These are phyloP conservation scores for Chlorella sp. DNA, from an alignment of 139 green algal species.

Conservation along the genomic window DNA sequence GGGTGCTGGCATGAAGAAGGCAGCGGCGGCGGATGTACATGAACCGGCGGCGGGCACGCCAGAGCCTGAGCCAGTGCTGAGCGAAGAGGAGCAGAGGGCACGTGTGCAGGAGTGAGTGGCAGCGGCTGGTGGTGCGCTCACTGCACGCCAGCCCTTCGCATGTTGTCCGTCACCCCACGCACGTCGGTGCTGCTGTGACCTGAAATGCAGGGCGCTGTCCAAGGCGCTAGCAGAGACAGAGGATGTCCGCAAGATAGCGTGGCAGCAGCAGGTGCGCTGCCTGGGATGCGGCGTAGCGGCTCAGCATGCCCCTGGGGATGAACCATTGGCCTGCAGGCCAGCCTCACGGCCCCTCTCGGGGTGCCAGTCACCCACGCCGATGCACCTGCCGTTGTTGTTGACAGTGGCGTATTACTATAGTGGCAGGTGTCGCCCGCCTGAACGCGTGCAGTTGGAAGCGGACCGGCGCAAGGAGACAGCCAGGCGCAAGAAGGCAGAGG, in stretches of 20 bases:
- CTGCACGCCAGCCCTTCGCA: too few species aligned
- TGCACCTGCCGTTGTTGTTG: too few species aligned
- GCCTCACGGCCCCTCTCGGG: too few species aligned
- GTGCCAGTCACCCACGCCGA: too few species aligned
- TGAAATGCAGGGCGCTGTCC: slow-evolving; percentile 1
- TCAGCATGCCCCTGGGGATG: neutral
- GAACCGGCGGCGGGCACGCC: too few species aligned
- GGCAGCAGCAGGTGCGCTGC: slow-evolving; percentile 18
- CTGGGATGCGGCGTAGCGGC: too few species aligned
- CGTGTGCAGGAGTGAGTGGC: neutral
- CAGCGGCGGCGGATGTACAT: too few species aligned
- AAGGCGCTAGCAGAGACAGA: slow-evolving; percentile 26
- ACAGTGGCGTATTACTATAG: neutral
- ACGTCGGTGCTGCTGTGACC: too few species aligned
- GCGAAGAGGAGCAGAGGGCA: neutral
- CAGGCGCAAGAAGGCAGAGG: slow-evolving; percentile 34
- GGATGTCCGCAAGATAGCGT: slow-evolving; percentile 23
- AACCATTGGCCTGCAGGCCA: too few species aligned
- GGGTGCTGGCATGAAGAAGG: too few species aligned
- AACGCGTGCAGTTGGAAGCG: slow-evolving; percentile 21
- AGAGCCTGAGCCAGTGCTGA: neutral
- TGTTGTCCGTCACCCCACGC: too few species aligned
- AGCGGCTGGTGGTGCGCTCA: too few species aligned
- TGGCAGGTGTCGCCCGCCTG: neutral
- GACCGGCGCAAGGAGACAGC: slow-evolving; percentile 42